Evolutionary conservation across 23 red algal species (phyloP).

Genomic region (Pyropia haitanensis): DNA sequence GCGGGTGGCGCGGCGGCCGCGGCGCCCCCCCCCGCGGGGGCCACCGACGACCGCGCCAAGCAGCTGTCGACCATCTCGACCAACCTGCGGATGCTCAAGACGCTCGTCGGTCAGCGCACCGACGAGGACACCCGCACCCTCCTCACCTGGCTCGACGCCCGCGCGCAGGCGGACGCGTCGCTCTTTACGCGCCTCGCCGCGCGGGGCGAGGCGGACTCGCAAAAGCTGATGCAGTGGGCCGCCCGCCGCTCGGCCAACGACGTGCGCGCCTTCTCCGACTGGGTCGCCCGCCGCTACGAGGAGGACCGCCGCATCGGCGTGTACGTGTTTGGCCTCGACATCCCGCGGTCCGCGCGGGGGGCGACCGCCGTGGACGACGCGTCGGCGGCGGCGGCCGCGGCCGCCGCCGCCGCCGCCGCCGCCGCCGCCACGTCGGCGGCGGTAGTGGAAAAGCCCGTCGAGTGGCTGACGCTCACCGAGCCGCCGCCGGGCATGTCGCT

Average conservation of each 20-base stretch:
- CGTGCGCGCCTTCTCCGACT: constrained; percentile 64
- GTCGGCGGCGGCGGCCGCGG: neutral
- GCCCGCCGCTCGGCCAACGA: constrained; percentile 54
- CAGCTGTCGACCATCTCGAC: constrained; percentile 38
- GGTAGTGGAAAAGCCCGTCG: constrained; percentile 23
- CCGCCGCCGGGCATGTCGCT: constrained; percentile 12
- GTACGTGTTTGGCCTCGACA: constrained; percentile 74
- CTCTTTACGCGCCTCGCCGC: constrained; percentile 31
- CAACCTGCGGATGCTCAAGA: constrained; percentile 63
- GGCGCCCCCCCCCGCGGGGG: too few relatives aligned
- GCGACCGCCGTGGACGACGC: constrained; percentile 1
- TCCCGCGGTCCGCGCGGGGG: constrained; percentile 9
- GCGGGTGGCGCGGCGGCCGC: too few relatives aligned
- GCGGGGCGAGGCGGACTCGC: constrained; percentile 26
- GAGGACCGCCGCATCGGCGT: constrained; percentile 63
- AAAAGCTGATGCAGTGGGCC: constrained; percentile 62
- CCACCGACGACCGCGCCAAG: too few relatives aligned
- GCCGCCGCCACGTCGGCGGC: neutral
- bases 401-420: constrained; percentile 3
- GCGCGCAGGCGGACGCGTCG: constrained; percentile 30
- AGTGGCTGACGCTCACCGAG: constrained; percentile 28
- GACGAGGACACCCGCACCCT: constrained; percentile 69
- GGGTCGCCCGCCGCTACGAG: constrained; percentile 80
- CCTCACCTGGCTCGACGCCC: constrained; percentile 55
- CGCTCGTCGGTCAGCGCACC: constrained; percentile 45